Percentiles rank a stretch among this genome's conserved stretches.
Conservation (phyloP, 805 yeast species). For the Zygotorulaspora danielsina region DNA sequence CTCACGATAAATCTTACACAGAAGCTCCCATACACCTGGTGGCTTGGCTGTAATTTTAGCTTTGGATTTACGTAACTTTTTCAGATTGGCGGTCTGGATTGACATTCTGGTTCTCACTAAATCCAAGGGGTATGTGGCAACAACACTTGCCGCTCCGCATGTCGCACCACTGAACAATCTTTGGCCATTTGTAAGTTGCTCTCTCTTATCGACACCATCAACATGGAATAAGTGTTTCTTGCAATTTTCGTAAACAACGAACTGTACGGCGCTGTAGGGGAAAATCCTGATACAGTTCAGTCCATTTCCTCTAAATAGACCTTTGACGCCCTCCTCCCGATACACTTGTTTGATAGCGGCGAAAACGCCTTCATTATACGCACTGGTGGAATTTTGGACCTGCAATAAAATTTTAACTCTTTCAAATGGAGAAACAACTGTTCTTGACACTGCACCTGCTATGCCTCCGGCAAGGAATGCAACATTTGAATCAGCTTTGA, state of each 20-base stretch:
- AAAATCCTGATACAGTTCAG: conserved; percentile 84
- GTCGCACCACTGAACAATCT: conserved; percentile 72
- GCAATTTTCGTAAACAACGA: conserved; percentile 69
- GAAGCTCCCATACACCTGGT: conserved; percentile 64
- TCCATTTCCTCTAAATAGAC: conserved; percentile 86
- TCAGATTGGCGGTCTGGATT: conserved; percentile 73
- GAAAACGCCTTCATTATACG: conserved; percentile 64
- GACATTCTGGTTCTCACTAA: conserved; percentile 84
- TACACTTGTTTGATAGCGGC: conserved; percentile 75
- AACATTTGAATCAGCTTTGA: conserved; percentile 21
- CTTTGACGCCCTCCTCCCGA: conserved; percentile 86
- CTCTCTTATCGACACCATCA: conserved; percentile 25
- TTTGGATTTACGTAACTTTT: conserved; percentile 42
- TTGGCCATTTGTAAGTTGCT: conserved; percentile 48
- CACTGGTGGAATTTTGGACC: conserved; percentile 54
- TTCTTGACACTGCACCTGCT: conserved; percentile 79
- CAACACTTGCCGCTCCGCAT: conserved; percentile 77
- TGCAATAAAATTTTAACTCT: conserved; percentile 89
- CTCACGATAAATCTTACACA: conserved; percentile 53
- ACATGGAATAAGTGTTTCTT: conserved; percentile 41
- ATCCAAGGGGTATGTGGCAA: conserved; percentile 88
- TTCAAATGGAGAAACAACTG: conserved; percentile 93
- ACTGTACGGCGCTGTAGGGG: conserved; percentile 94
- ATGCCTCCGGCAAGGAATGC: conserved; percentile 68
- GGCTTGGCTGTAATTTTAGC: conserved; percentile 42